A percentile compares a stretch with the other conserved stretches of the same genome.
phyloP scores from a whole-genome alignment of 2,329 filamentous ascomycete species.

The Neopestalotiopsis rosae region DNA sequence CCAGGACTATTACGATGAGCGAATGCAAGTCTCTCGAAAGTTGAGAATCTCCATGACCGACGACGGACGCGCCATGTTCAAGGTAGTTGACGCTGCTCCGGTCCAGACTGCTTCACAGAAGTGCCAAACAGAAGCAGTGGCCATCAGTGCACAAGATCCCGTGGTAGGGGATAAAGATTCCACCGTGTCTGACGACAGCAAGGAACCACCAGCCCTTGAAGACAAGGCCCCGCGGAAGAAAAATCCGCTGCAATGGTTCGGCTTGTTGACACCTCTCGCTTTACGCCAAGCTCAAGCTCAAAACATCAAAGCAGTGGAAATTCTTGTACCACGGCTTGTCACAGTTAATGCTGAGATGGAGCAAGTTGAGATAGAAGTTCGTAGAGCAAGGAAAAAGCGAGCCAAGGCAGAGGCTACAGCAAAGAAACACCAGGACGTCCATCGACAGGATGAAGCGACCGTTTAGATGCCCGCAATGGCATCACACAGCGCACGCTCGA shows the following conservation, averaged over 20 bases:
- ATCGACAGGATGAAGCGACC: slow-evolving; percentile 6
- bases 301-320: slow-evolving; percentile 61
- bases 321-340: slow-evolving; percentile 61
- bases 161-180: slow-evolving; percentile 20
- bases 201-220: slow-evolving; percentile 18
- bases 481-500: neutral
- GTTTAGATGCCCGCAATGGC: slow-evolving; percentile 10
- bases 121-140: neutral
- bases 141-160: neutral
- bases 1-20: slow-evolving; percentile 72
- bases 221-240: slow-evolving; percentile 25
- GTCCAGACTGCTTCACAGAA: neutral
- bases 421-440: slow-evolving; percentile 31
- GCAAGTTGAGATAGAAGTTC: slow-evolving; percentile 71
- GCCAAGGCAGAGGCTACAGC: slow-evolving; percentile 49
- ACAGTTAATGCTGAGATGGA: slow-evolving; percentile 66
- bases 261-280: slow-evolving; percentile 56
- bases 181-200: slow-evolving; percentile 17
- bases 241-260: slow-evolving; percentile 67
- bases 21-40: slow-evolving; percentile 67
- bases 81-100: neutral
- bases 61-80: neutral
- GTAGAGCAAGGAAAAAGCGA: slow-evolving; percentile 62
- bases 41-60: slow-evolving; percentile 38
- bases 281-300: slow-evolving; percentile 64